phyloP scores from a whole-genome alignment of 495 filamentous ascomycete genomes.

The Mytilinidion resinicola region DNA sequence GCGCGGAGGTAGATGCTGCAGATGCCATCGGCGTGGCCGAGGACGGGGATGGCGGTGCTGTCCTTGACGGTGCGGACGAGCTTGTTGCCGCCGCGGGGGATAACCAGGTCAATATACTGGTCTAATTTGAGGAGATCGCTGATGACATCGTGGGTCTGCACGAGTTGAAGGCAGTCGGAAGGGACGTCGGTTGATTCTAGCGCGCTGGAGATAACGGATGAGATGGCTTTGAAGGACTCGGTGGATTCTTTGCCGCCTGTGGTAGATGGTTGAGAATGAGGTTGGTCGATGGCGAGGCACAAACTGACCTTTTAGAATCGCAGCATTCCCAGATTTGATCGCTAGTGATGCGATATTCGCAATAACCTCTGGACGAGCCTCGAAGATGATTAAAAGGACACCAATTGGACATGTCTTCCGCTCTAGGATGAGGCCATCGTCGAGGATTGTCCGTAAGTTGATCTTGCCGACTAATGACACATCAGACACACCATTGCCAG shows the following conservation, averaged over 20 bases:
- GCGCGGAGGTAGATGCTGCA: slow-evolving; percentile 83
- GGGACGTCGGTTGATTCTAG: slow-evolving; percentile 73
- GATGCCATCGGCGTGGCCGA: slow-evolving; percentile 93
- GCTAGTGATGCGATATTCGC: slow-evolving; percentile 97
- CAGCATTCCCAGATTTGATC: slow-evolving; percentile 95
- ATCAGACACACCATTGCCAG: background rate
- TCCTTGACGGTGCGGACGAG: slow-evolving; percentile 86
- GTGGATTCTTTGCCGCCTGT: slow-evolving; percentile 88
- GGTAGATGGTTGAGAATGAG: background rate
- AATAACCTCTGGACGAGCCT: slow-evolving; percentile 96
- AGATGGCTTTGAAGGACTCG: slow-evolving; percentile 85
- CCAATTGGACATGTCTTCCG: slow-evolving; percentile 90
- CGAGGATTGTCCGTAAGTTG: slow-evolving; percentile 76
- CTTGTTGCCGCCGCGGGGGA: slow-evolving; percentile 89
- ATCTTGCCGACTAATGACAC: slow-evolving; percentile 66
- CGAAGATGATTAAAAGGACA: slow-evolving; percentile 93
- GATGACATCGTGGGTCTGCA: slow-evolving; percentile 84
- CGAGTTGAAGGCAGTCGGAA: slow-evolving; percentile 80
- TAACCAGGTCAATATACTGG: slow-evolving; percentile 85
- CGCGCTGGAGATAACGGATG: slow-evolving; percentile 73
- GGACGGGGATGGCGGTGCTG: slow-evolving; percentile 87
- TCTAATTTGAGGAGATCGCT: slow-evolving; percentile 77
- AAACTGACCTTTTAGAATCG: slow-evolving; percentile 78
- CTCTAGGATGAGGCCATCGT: slow-evolving; percentile 78
- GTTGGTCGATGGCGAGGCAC: background rate